Base-by-base conservation (phyloP, 116 monocot species). In the Trichopus zeylanicus region DNA sequence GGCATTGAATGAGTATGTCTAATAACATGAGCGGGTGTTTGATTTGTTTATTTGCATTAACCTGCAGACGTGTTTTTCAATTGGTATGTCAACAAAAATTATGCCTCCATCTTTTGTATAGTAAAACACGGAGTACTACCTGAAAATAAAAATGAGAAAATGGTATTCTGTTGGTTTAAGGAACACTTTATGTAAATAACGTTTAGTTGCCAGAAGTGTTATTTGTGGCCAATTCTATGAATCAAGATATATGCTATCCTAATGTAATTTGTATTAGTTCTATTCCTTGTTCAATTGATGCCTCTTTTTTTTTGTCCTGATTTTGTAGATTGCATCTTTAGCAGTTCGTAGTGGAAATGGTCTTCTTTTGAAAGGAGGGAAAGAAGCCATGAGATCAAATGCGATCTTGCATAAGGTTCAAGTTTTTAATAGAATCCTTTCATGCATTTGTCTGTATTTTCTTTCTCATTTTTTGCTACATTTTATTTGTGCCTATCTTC, bases 271-370 rank as follows among this genome's bases (percentile, higher is more conserved):
- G 8, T 8, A 4, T 33, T 33, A 33, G 8, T 5, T 33, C 4
- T 33, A 5, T 33, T 33, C 32, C 32, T 33, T 33, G 4, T 33
- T 8, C 8, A 33, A 33, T 33, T 33, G 8, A 33, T 33, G 32
- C 32, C 32, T 33, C 32, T 33, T 8, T 33, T 4, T 33, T 33
- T 33, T 33, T 33, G 32, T 33, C 8, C 32, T 33, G 32, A 33
- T 33, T 4, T 4, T 33, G 8, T 33, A 33, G 32, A 33, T 33
- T 77, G 85, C 91, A 57, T 98, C 98, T 59, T 76, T 98, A 70
- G 98, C 91, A 57, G 63, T 98, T 67, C 76, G 85, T 52, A 98
- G 88, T 78, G 91, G 91, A n/a, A 98, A 98, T 71, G 98, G 98
- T 38, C 91, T 98, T 70, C 91, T 98, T 53, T 62, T 98, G 47